Evolutionary conservation across 306 rosid species (phyloP).

Genomic region (Quercus rubra): DNA sequence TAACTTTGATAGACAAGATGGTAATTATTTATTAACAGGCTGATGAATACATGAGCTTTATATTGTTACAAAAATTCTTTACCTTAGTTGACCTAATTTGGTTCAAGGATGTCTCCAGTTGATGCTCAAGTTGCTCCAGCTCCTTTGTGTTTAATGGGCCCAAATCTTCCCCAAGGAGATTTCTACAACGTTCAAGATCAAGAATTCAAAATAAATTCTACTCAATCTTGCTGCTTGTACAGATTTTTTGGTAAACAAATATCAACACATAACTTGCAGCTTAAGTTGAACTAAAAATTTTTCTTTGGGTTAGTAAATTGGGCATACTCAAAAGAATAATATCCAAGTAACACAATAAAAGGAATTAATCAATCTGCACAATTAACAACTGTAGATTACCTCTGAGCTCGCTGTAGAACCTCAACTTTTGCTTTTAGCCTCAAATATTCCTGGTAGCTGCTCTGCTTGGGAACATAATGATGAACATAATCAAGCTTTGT

Average conservation of each 20-base stretch:
- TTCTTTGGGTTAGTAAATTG: no score
- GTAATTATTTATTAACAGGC: no score
- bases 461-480: constrained; percentile 36
- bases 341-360: neutral
- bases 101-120: constrained; percentile 63
- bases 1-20: no score
- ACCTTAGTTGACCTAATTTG: constrained; percentile 85
- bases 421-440: constrained; percentile 75
- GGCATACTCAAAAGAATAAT: neutral
- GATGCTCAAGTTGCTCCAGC: constrained; percentile 73
- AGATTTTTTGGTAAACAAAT: neutral
- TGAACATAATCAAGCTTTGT: neutral
- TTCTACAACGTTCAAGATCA: constrained; percentile 36
- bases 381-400: constrained; percentile 37
- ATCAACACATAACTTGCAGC: neutral
- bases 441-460: constrained; percentile 62
- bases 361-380: neutral
- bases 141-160: constrained; percentile 54
- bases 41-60: no score
- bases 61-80: neutral
- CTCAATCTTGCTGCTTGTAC: neutral
- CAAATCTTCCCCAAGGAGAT: constrained; percentile 87
- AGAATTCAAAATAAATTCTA: neutral
- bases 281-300: neutral
- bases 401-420: constrained; percentile 70